Conservation (phyloP, 495 filamentous ascomycete species). For the Penicillium ucsense region DNA sequence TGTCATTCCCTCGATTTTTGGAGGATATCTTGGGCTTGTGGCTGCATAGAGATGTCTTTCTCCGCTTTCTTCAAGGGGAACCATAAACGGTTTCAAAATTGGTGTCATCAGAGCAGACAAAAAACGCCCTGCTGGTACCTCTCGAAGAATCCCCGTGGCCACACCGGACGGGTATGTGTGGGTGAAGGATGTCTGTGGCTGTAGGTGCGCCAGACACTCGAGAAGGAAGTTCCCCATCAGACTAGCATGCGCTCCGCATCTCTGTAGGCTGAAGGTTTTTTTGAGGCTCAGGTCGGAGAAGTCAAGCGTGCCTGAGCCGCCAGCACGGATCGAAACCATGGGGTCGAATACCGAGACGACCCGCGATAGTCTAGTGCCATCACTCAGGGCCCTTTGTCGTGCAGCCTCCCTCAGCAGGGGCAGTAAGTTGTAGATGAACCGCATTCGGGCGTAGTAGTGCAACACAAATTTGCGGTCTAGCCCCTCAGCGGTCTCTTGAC, state of each 20-base stretch:
- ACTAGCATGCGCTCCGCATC: constrained; percentile 33
- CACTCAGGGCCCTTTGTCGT: not conserved
- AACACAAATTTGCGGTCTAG: constrained; percentile 48
- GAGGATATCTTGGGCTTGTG: constrained; percentile 30
- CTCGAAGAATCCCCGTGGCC: constrained; percentile 27
- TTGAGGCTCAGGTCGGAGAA: constrained; percentile 37
- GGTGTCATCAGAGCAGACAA: constrained; percentile 4
- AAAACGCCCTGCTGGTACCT: constrained; percentile 7
- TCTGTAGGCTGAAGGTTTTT: constrained; percentile 20
- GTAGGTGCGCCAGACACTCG: not conserved
- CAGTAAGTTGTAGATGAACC: constrained; percentile 54
- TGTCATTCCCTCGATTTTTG: constrained; percentile 6
- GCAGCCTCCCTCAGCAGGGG: constrained; percentile 41
- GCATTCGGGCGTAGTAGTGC: constrained; percentile 55
- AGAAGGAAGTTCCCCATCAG: constrained; percentile 40
- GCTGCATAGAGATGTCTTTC: constrained; percentile 35
- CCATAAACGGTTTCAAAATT: constrained; percentile 14
- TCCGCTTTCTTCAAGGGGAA: constrained; percentile 31
- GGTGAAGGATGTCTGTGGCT: constrained; percentile 40
- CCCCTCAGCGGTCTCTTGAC: constrained; percentile 49
- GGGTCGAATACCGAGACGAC: constrained; percentile 46
- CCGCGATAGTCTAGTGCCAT: constrained; percentile 31
- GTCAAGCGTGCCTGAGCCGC: constrained; percentile 42
- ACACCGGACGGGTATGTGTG: constrained; percentile 50
- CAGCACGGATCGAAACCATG: constrained; percentile 7